phyloP scores from a whole-genome alignment of 1,284 basidiomycete species.

The Tilletia walkeri region DNA sequence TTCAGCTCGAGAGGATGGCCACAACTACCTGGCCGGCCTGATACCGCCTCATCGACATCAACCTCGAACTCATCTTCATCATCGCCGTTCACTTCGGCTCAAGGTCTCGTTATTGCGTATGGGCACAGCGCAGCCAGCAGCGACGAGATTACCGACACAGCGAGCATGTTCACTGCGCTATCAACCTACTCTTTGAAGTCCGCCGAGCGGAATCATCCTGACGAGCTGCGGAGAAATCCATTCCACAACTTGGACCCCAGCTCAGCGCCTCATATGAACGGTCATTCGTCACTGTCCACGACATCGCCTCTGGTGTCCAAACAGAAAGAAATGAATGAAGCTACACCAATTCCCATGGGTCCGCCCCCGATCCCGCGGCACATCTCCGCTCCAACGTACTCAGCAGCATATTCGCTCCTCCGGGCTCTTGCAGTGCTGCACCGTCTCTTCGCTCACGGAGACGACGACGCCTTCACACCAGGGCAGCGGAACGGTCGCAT shows the following conservation, averaged over 20 bases:
- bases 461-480: background rate
- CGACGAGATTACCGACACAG: background rate
- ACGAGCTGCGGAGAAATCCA: background rate
- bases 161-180: background rate
- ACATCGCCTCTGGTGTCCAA: background rate
- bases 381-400: background rate
- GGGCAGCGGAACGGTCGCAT: slow-evolving; percentile 2
- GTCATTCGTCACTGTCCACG: background rate
- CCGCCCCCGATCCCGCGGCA: background rate
- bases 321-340: background rate
- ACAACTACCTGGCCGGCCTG: background rate
- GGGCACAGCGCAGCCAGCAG: background rate
- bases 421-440: background rate
- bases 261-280: background rate
- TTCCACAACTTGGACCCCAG: background rate
- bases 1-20: background rate
- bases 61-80: background rate
- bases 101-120: background rate
- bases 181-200: background rate
- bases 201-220: background rate
- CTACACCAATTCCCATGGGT: background rate
- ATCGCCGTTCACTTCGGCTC: background rate
- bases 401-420: background rate
- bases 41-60: background rate
- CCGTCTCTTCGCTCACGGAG: background rate